phyloP scores from a whole-genome alignment of 1,284 basidiomycete genomes.

The Fomitopsis schrenkii region DNA sequence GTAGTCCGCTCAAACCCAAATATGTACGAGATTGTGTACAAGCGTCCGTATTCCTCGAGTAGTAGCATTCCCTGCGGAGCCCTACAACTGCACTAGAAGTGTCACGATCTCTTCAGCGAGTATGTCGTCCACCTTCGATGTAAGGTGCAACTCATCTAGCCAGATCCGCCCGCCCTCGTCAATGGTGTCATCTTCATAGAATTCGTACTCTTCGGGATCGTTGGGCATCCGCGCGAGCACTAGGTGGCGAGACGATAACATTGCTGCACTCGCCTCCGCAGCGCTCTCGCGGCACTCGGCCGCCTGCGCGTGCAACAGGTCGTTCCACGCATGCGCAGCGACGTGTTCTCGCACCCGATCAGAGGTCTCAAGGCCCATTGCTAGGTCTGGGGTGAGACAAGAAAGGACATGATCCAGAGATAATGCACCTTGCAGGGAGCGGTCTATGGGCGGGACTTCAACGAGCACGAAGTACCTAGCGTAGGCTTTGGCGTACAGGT shows the following conservation, averaged over 20 bases:
- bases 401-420: not conserved
- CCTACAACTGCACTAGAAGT: no score
- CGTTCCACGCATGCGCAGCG: constrained; percentile 30
- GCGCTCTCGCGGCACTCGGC: constrained; percentile 18
- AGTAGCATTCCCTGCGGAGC: no score
- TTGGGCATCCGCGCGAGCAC: constrained; percentile 31
- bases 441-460: constrained; percentile 23
- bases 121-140: constrained; percentile 27
- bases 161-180: constrained; percentile 30
- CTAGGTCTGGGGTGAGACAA: not conserved
- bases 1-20: no score
- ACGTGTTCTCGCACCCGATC: constrained; percentile 19
- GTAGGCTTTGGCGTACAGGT: constrained; percentile 21
- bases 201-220: constrained; percentile 26
- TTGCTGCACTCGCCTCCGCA: constrained; percentile 18
- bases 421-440: constrained; percentile 17
- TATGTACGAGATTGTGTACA: no score
- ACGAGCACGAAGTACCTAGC: constrained; percentile 24
- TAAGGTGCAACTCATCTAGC: constrained; percentile 33
- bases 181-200: constrained; percentile 23
- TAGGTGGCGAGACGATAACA: constrained; percentile 30
- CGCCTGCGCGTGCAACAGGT: constrained; percentile 16
- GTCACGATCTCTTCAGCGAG: constrained; percentile 16
- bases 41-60: no score
- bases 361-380: constrained; percentile 1